A percentile compares a stretch with the other conserved stretches of the same genome.
Evolutionary conservation across 2,329 filamentous ascomycete genomes (phyloP).

Genomic region (Aspergillus sclerotialis): DNA sequence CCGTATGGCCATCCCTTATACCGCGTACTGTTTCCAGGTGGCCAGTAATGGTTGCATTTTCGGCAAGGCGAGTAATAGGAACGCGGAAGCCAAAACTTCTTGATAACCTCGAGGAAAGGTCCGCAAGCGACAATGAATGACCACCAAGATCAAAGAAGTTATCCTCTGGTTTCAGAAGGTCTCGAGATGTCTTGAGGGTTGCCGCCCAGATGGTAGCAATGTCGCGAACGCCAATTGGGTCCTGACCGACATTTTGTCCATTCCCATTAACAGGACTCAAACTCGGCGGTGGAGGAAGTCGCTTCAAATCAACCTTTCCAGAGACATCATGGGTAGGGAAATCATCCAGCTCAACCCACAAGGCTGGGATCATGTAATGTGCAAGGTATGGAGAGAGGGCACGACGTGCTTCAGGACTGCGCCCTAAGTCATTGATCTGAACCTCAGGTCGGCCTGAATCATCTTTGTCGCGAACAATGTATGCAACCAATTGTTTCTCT

Average conservation of each 20-base stretch:
- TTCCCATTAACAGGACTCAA: conserved; percentile 39
- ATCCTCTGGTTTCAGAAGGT: conserved; percentile 59
- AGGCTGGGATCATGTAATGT: conserved; percentile 74
- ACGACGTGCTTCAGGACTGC: conserved; percentile 62
- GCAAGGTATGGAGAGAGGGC: conserved; percentile 61
- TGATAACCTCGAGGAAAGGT: conserved; percentile 64
- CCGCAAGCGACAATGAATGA: conserved; percentile 70
- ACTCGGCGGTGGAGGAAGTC: conserved; percentile 58
- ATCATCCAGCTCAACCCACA: conserved; percentile 67
- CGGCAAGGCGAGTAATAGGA: conserved; percentile 63
- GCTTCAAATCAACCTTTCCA: conserved; percentile 69
- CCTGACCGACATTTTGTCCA: conserved; percentile 46
- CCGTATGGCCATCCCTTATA: conserved; percentile 65
- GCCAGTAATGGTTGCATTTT: conserved; percentile 63
- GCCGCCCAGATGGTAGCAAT: conserved; percentile 68
- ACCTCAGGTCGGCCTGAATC: conserved; percentile 53
- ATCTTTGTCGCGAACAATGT: conserved; percentile 59
- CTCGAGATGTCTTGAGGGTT: conserved; percentile 58
- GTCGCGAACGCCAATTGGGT: conserved; percentile 59
- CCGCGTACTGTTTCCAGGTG: conserved; percentile 65
- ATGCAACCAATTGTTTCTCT: conserved; percentile 68
- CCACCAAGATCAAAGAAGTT: conserved; percentile 78
- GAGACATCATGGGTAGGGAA: conserved; percentile 72
- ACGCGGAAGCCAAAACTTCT: conserved; percentile 67
- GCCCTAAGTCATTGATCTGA: conserved; percentile 62